These are phyloP conservation scores for Hymenoscyphus albidus DNA, from an alignment of 2,329 filamentous ascomycete genomes.

Conservation along the genomic window DNA sequence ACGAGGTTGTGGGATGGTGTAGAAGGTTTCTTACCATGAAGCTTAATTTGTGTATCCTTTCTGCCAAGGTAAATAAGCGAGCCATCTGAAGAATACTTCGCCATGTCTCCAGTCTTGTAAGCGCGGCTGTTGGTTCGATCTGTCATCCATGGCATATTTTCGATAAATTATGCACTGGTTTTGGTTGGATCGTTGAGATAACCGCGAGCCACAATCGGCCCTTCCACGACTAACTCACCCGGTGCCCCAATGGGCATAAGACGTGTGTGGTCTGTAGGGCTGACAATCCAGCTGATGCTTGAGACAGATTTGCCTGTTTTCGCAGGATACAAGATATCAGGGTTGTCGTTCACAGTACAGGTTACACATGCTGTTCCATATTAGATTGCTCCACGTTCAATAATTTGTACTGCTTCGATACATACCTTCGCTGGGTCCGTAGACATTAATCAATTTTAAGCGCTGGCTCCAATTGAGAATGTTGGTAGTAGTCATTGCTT, in stretches of 20 bases:
- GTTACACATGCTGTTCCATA: too few relatives aligned
- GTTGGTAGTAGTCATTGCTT: conserved; percentile 32
- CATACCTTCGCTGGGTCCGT: conserved; percentile 23
- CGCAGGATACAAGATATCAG: too few relatives aligned
- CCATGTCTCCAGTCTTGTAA: conserved; percentile 58
- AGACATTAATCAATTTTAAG: conserved; percentile 40
- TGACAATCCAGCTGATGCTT: conserved; percentile 39
- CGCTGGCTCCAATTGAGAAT: conserved; percentile 36
- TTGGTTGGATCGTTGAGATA: conserved; percentile 48
- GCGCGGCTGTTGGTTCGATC: conserved; percentile 28
- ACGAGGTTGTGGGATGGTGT: too few relatives aligned
- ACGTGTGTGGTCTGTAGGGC: conserved; percentile 13
- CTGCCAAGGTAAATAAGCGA: conserved; percentile 55
- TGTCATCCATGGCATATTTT: neutral
- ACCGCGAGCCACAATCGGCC: conserved; percentile 55
- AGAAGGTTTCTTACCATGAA: conserved; percentile 57
- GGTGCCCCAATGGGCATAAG: conserved; percentile 19
- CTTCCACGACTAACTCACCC: conserved; percentile 32
- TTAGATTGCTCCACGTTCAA: too few relatives aligned
- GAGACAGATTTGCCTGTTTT: too few relatives aligned
- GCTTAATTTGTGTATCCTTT: conserved; percentile 64
- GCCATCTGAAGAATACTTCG: conserved; percentile 47
- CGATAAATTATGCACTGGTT: neutral
- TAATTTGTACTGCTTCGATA: too few relatives aligned
- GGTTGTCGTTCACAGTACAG: too few relatives aligned